Evolutionary conservation across 2,329 filamentous ascomycete species (phyloP), one percentile per base, ranked within the genome.

Genomic region (Ceratocystis variospora): DNA sequence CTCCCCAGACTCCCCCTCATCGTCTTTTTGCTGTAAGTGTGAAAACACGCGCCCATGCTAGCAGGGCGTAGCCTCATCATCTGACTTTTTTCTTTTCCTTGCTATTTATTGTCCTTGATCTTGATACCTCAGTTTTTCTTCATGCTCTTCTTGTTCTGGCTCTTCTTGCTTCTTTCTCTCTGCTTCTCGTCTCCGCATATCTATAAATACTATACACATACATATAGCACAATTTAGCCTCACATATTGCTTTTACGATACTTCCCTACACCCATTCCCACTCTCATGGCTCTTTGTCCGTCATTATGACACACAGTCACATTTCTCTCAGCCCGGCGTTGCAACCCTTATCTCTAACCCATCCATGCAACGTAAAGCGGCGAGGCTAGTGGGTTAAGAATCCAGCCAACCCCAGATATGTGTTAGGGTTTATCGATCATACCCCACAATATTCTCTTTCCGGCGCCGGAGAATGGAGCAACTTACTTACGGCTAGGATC

Each of bases 381-480:
- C 3, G 12, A 59, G 28, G 55, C 28, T 4, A n/a, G 55, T 37
- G 28, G 17, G 22, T 53, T 19, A 22, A 53, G 19, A 25, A 48
- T 8, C 33, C 10, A 33, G 10, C 15, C 59, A 62, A 62, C 28
- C 37, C 37, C 37, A 31, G 44, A 12, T n/a, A 15, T 25, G n/a
- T 1, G 45, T 62, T 62, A 62, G 61, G 37, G 61, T 44, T 62
- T 8, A 5, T 3, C 25, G 5, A 46, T 17, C 19, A 19, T 17
- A 62, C 37, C 37, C 61, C 37, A 62, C 37, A 46, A 31, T 22
- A 44, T 62, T 44, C 41, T 25, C 45, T n/a, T 62, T 62, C 55
- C 55, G 55, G 55, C 55, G 55, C 55, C 55, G 55, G 55, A 55
- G 25, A 41, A 48, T 31, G 19, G 31, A 64, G 10, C 33, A 33